These are phyloP conservation scores for Oxyria digyna DNA, from an alignment of 148 eudicot species.

Conservation along the genomic window DNA sequence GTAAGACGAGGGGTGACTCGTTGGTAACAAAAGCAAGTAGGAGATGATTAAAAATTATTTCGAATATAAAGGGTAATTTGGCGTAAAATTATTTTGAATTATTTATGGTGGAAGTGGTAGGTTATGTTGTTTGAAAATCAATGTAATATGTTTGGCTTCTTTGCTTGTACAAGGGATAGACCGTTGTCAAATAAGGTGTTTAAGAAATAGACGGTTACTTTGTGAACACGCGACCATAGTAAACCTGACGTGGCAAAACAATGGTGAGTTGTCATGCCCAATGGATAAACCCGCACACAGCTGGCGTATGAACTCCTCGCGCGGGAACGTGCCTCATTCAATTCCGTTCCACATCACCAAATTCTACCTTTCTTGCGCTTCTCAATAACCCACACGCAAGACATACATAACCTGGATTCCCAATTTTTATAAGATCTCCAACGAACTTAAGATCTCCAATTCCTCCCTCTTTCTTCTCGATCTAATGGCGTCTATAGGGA, in stretches of 20 bases:
- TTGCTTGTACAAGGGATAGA: neutral
- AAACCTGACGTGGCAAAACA: neutral
- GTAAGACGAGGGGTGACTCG: too few relatives aligned
- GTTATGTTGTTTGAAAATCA: too few relatives aligned
- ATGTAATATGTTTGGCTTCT: too few relatives aligned
- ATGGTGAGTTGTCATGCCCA: neutral
- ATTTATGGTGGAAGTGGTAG: too few relatives aligned
- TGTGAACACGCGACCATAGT: neutral
- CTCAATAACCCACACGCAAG: neutral
- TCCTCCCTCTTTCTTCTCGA: neutral
- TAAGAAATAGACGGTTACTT: too few relatives aligned
- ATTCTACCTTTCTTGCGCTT: neutral
- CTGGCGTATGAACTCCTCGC: neutral
- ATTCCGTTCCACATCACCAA: neutral
- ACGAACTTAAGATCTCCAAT: neutral
- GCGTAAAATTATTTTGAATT: too few relatives aligned
- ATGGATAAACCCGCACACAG: neutral
- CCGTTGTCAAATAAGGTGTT: neutral
- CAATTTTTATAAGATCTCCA: neutral
- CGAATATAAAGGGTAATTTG: too few relatives aligned
- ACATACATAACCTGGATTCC: neutral
- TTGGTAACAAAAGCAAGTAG: too few relatives aligned
- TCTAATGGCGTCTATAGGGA: conserved; percentile 3
- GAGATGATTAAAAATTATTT: too few relatives aligned
- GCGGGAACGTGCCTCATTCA: conserved; percentile 1